phyloP scores from a whole-genome alignment of 805 yeast genomes.

The Priceomyces castillae region DNA sequence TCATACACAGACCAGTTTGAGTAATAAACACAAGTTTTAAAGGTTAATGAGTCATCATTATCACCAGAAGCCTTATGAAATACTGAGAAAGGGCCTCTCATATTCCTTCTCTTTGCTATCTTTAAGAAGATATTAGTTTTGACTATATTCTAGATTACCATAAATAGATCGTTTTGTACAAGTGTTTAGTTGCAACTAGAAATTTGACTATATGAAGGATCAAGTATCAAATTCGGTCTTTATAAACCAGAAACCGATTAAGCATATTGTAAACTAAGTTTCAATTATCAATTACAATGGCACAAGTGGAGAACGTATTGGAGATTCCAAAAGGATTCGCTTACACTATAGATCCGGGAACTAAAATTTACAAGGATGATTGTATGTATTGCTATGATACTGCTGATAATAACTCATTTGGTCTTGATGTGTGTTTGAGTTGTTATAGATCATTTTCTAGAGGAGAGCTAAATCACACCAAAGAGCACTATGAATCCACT shows the following conservation, averaged over 20 bases:
- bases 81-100: background rate
- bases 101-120: background rate
- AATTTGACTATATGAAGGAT: background rate
- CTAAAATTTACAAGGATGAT: slow-evolving; percentile 75
- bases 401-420: slow-evolving; percentile 46
- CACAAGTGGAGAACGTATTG: slow-evolving; percentile 6
- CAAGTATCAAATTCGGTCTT: background rate
- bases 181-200: background rate
- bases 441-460: slow-evolving; percentile 73
- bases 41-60: background rate
- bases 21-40: slow-evolving; percentile 44
- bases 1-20: slow-evolving; percentile 47
- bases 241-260: background rate
- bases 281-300: background rate
- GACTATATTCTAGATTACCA: too few relatives aligned
- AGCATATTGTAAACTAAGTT: background rate
- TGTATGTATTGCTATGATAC: slow-evolving; percentile 85
- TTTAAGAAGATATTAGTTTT: too few relatives aligned
- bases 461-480: slow-evolving; percentile 46
- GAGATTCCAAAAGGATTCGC: slow-evolving; percentile 16
- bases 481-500: slow-evolving; percentile 50
- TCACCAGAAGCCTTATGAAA: background rate
- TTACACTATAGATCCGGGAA: slow-evolving; percentile 15
- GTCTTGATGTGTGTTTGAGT: slow-evolving; percentile 71
- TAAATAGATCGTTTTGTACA: background rate